A percentile compares a stretch with the other conserved stretches of the same genome.
These are phyloP conservation scores for Vitis rupestris DNA, from an alignment of 164 flowering plant species.

Conservation along the genomic window DNA sequence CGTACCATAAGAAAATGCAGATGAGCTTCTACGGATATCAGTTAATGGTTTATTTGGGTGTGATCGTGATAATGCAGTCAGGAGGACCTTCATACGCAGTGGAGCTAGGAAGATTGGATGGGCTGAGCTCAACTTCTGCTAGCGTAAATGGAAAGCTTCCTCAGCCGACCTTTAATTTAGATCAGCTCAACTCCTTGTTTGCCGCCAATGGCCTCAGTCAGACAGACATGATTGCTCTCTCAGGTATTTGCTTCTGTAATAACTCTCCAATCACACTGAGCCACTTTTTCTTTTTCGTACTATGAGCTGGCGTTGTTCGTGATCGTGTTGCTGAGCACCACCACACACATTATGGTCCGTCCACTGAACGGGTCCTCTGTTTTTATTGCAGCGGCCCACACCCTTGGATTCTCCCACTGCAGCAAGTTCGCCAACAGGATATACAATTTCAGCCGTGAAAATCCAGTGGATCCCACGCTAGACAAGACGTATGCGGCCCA, in stretches of 20 bases:
- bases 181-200: slow-evolving; percentile 70
- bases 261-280: background rate
- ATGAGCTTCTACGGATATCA: background rate
- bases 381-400: slow-evolving; percentile 57
- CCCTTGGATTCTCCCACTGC: slow-evolving; percentile 79
- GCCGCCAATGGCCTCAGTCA: slow-evolving; percentile 56
- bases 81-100: slow-evolving; percentile 84
- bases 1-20: too few relatives aligned
- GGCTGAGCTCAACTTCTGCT: slow-evolving; percentile 51
- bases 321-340: too few relatives aligned
- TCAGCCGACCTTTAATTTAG: slow-evolving; percentile 52
- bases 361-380: background rate
- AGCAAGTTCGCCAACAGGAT: slow-evolving; percentile 48
- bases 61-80: slow-evolving; percentile 34
- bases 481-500: slow-evolving; percentile 47
- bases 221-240: slow-evolving; percentile 83
- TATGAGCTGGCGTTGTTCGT: too few relatives aligned
- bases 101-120: slow-evolving; percentile 84
- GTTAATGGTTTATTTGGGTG: background rate
- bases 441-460: slow-evolving; percentile 37
- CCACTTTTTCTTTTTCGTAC: too few relatives aligned
- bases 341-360: too few relatives aligned
- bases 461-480: slow-evolving; percentile 55
- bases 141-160: slow-evolving; percentile 72
- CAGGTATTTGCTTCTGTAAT: slow-evolving; percentile 36